These are phyloP conservation scores for Candida tibetensis DNA, from an alignment of 805 yeast genomes.

Conservation along the genomic window DNA sequence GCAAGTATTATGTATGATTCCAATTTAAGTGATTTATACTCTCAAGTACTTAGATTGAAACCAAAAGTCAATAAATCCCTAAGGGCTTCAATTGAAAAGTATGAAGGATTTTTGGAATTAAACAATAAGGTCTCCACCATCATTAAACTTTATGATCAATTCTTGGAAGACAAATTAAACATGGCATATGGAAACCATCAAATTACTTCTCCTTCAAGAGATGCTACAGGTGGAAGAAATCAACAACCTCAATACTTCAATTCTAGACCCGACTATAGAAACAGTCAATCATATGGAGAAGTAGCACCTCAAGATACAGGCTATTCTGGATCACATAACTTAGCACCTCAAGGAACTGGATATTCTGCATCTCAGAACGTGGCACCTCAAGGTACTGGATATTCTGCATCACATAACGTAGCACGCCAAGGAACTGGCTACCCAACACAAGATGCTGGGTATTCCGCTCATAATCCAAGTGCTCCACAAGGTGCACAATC, in stretches of 20 bases:
- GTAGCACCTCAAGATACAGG: constrained; percentile 3
- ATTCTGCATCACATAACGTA: constrained; percentile 1
- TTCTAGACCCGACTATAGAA: not conserved
- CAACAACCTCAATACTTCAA: not conserved
- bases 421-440: constrained; percentile 8
- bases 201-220: not conserved
- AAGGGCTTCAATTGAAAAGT: constrained; percentile 54
- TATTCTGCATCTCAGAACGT: constrained; percentile 1
- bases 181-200: constrained; percentile 35
- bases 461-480: too few species aligned
- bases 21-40: constrained; percentile 55
- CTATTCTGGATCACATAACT: not conserved
- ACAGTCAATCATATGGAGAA: constrained; percentile 1
- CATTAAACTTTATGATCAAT: constrained; percentile 69
- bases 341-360: not conserved
- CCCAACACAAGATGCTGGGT: constrained; percentile 3
- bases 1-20: constrained; percentile 42
- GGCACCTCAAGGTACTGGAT: constrained; percentile 1
- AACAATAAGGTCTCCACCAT: constrained; percentile 77
- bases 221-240: not conserved
- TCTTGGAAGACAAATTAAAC: constrained; percentile 53
- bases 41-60: constrained; percentile 55
- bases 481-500: not conserved
- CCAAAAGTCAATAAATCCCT: constrained; percentile 68
- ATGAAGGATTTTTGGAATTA: constrained; percentile 67